Percentiles rank a stretch among this genome's conserved stretches.
Conservation (phyloP, 176 grass and related monocot species). For the Phragmites australis region DNA sequence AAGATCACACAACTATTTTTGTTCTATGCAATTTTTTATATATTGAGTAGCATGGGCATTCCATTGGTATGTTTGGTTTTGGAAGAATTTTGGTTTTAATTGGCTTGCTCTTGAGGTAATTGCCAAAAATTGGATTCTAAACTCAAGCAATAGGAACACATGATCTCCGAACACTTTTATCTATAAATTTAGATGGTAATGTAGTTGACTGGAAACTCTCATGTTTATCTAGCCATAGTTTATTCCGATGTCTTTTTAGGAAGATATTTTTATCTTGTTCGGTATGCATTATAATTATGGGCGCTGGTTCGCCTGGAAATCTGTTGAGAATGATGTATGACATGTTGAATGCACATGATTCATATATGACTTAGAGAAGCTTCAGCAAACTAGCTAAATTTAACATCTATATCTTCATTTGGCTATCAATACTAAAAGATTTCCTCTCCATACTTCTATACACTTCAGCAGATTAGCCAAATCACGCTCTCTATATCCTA, state of each 20-base stretch:
- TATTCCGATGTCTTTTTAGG: constrained; percentile 15
- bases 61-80: not conserved
- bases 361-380: not conserved
- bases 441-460: too few relatives aligned
- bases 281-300: too few relatives aligned
- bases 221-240: not conserved
- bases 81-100: not conserved
- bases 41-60: not conserved
- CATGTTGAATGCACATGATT: not conserved
- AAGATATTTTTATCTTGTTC: not conserved
- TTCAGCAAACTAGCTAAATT: too few relatives aligned
- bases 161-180: not conserved
- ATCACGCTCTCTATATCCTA: too few relatives aligned
- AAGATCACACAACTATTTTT: not conserved
- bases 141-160: not conserved
- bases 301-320: not conserved
- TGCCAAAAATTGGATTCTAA: not conserved
- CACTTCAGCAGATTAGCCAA: too few relatives aligned
- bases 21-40: not conserved
- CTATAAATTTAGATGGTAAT: not conserved
- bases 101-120: not conserved
- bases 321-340: not conserved
- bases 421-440: too few relatives aligned
- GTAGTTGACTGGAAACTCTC: not conserved
- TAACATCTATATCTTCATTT: too few relatives aligned